phyloP scores from a whole-genome alignment of 208 protist species.

The Phytomonas francai region DNA sequence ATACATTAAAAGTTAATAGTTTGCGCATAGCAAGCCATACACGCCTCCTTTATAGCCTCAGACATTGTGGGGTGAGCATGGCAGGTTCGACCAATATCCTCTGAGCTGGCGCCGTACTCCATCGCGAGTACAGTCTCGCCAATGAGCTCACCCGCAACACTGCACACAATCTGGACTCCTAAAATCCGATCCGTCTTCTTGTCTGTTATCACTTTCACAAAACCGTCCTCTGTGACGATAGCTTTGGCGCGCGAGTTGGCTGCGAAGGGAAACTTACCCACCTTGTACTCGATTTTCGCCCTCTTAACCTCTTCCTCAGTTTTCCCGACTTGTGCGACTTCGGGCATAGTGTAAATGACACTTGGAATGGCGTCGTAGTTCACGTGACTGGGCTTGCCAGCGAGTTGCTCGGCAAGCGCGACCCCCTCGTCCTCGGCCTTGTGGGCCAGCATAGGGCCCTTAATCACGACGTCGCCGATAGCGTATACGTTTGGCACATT shows the following conservation, averaged over 20 bases:
- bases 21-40: conserved; percentile 94
- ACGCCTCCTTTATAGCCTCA: conserved; percentile 99
- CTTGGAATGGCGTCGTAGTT: conserved; percentile 98
- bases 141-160: conserved; percentile 96
- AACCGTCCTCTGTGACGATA: conserved; percentile 92
- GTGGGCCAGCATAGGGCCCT: conserved; percentile 99
- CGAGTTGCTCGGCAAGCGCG: conserved; percentile 90
- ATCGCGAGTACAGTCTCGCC: conserved; percentile 96
- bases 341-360: conserved; percentile 99
- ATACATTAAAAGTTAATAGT: conserved; percentile 96
- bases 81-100: conserved; percentile 98
- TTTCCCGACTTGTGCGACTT: conserved; percentile 97
- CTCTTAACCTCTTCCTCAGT: conserved; percentile 96
- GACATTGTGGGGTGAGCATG: conserved; percentile 98
- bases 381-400: conserved; percentile 91
- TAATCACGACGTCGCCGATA: conserved; percentile 98
- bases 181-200: conserved; percentile 96
- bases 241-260: conserved; percentile 98
- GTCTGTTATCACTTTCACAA: conserved; percentile 96
- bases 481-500: conserved; percentile 95
- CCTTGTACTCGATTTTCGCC: conserved; percentile 89
- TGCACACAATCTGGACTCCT: conserved; percentile 97
- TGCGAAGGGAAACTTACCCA: conserved; percentile 97
- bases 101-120: conserved; percentile 96
- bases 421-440: conserved; percentile 99